Evolutionary conservation across 208 protist species (phyloP).

Genomic region (Polymyxa betae): DNA sequence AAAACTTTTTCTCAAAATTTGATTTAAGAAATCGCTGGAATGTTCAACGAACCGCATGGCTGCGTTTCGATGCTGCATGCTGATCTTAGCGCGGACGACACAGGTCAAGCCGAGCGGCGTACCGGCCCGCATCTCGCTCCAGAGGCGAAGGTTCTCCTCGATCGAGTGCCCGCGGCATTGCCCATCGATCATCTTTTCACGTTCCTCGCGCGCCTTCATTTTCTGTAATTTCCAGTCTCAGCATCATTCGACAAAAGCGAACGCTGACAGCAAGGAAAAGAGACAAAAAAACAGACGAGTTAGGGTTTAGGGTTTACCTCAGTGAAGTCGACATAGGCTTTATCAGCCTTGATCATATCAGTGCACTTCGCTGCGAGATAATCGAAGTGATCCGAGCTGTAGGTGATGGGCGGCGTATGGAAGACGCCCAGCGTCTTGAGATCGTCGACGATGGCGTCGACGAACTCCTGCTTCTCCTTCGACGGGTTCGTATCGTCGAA

Average conservation of each 20-base stretch:
- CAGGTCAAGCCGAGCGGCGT: background rate
- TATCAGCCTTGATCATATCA: background rate
- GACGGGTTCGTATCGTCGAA: constrained; percentile 64
- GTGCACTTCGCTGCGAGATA: background rate
- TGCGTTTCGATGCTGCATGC: background rate
- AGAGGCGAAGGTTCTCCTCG: background rate
- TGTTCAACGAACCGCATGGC: no score
- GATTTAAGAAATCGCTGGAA: no score
- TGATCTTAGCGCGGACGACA: background rate
- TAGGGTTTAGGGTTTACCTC: no score
- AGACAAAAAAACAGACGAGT: no score
- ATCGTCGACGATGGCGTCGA: constrained; percentile 56
- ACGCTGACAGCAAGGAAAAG: no score
- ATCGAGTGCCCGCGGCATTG: background rate
- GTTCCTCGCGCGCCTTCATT: background rate
- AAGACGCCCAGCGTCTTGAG: constrained; percentile 48
- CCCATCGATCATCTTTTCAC: background rate
- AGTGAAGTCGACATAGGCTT: background rate
- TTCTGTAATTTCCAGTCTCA: no score
- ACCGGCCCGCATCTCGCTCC: background rate
- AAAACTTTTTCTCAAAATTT: no score
- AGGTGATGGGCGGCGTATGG: background rate
- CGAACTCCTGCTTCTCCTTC: constrained; percentile 61
- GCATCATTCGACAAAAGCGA: no score
- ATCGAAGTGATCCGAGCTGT: background rate